A percentile compares a stretch with the other conserved stretches of the same genome.
These are phyloP conservation scores for Solanum ossicruentum DNA, from an alignment of 257 asterid species.

Conservation along the genomic window DNA sequence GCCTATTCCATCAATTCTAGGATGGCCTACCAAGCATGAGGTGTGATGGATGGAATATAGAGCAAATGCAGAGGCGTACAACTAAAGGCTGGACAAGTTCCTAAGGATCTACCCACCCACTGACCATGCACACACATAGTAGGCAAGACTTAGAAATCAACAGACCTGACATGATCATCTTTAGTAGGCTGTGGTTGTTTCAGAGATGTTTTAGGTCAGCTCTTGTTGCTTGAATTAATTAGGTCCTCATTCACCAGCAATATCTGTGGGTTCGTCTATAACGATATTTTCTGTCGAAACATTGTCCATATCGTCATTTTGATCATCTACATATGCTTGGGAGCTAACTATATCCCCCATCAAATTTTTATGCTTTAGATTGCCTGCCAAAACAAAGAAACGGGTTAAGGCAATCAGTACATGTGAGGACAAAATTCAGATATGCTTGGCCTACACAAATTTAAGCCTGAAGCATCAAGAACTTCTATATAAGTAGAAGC, in stretches of 20 bases:
- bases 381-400: conserved; percentile 39
- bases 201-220: not conserved
- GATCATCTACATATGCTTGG: conserved; percentile 62
- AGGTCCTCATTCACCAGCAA: conserved; percentile 1
- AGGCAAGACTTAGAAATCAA: not conserved
- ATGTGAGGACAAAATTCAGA: not conserved
- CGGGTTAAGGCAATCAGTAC: not conserved
- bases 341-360: conserved; percentile 79
- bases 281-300: conserved; percentile 14
- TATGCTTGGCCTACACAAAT: not conserved
- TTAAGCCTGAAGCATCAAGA: not conserved
- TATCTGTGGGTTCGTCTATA: conserved; percentile 18
- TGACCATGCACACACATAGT: not conserved
- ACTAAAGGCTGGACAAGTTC: not conserved
- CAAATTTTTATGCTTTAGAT: conserved; percentile 78
- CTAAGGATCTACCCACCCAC: not conserved
- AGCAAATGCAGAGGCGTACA: not conserved
- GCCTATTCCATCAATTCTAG: not conserved
- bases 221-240: not conserved
- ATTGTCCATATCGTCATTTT: conserved; percentile 18
- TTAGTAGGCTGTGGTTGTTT: not conserved
- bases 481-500: not conserved
- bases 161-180: not conserved
- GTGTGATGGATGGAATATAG: not conserved
- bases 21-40: not conserved